Conservation (phyloP, 2,329 filamentous ascomycete genomes). For the Metarhizium guizhouense region DNA sequence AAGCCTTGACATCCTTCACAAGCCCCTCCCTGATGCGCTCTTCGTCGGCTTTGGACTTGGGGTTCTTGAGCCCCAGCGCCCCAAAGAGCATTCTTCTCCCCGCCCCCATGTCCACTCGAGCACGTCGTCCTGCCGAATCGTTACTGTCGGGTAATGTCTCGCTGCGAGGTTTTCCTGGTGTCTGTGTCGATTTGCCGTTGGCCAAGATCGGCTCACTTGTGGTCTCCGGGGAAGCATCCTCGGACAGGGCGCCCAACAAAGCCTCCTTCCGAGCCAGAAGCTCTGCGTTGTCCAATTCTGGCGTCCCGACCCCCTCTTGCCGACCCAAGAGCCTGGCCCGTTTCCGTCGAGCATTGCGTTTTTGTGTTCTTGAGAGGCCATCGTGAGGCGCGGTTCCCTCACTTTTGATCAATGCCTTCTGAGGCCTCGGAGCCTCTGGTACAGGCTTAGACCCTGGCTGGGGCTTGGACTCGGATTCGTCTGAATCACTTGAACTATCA, state of each 20-base stretch:
- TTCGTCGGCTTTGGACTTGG: slow-evolving; percentile 61
- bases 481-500: slow-evolving; percentile 13
- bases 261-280: slow-evolving; percentile 31
- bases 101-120: slow-evolving; percentile 42
- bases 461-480: slow-evolving; percentile 12
- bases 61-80: slow-evolving; percentile 59
- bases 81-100: slow-evolving; percentile 62
- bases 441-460: neutral
- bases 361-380: slow-evolving; percentile 36
- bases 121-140: neutral
- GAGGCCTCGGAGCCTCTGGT: neutral
- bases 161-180: neutral
- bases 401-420: slow-evolving; percentile 14
- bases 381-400: slow-evolving; percentile 14
- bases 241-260: slow-evolving; percentile 18
- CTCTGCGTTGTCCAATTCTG: slow-evolving; percentile 13
- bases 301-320: neutral
- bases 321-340: slow-evolving; percentile 19
- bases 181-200: neutral
- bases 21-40: slow-evolving; percentile 51
- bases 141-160: neutral
- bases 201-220: neutral
- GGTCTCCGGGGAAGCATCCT: neutral
- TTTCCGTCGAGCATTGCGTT: slow-evolving; percentile 42
- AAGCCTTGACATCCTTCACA: slow-evolving; percentile 41